These are phyloP conservation scores for Ochetophila trinervis DNA, from an alignment of 306 rosid species.

Conservation along the genomic window DNA sequence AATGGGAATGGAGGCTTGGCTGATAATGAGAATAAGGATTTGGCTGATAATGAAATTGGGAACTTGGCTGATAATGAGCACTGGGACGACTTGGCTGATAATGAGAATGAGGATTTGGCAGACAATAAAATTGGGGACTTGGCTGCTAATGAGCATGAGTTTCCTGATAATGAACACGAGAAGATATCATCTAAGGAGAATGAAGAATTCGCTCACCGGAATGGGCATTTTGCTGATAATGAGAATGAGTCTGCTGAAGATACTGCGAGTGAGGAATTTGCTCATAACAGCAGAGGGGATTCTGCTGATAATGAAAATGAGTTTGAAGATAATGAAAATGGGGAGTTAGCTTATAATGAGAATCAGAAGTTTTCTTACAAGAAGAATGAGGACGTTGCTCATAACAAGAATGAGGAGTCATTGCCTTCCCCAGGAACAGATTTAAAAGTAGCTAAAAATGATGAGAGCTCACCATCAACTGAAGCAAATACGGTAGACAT, in stretches of 20 bases:
- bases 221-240: slow-evolving; percentile 13
- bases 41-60: slow-evolving; percentile 1
- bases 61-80: too few species aligned
- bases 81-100: slow-evolving; percentile 1
- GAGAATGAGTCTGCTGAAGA: slow-evolving; percentile 36
- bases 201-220: neutral
- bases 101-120: neutral
- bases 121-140: neutral
- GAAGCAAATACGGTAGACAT: slow-evolving; percentile 26
- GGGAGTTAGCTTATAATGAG: slow-evolving; percentile 33
- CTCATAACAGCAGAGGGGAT: slow-evolving; percentile 43
- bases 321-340: slow-evolving; percentile 36
- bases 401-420: slow-evolving; percentile 38
- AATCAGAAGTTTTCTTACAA: slow-evolving; percentile 20
- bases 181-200: slow-evolving; percentile 7
- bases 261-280: neutral
- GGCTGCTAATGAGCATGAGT: slow-evolving; percentile 8
- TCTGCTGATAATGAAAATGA: slow-evolving; percentile 35
- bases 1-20: neutral
- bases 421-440: slow-evolving; percentile 26
- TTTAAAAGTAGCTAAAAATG: slow-evolving; percentile 28
- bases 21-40: neutral
- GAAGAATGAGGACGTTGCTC: slow-evolving; percentile 25
- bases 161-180: slow-evolving; percentile 38
- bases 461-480: slow-evolving; percentile 23